These are phyloP conservation scores for Ciborinia camelliae DNA, from an alignment of 2,329 filamentous ascomycete species.

Conservation along the genomic window DNA sequence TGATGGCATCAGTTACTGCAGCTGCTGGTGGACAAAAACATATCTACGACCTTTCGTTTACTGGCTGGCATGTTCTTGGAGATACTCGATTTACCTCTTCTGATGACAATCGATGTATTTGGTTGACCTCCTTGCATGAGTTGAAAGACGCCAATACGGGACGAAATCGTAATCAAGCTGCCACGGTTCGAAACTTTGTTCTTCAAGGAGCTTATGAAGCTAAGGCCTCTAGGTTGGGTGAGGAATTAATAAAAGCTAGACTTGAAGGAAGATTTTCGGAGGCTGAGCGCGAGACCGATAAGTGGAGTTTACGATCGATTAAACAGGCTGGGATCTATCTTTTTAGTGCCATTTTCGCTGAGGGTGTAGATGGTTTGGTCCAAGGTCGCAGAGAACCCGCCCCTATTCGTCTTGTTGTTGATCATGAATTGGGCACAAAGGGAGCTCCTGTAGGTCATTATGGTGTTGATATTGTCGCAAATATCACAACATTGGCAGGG, in stretches of 20 bases:
- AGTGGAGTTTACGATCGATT: conserved; percentile 75
- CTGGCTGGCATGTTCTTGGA: conserved; percentile 66
- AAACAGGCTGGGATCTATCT: conserved; percentile 58
- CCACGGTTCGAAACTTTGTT: conserved; percentile 65
- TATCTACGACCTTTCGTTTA: conserved; percentile 69
- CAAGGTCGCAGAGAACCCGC: conserved; percentile 66
- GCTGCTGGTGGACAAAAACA: conserved; percentile 56
- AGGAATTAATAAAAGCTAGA: conserved; percentile 82
- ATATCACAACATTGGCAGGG: conserved; percentile 52
- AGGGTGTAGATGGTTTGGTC: conserved; percentile 58
- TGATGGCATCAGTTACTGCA: conserved; percentile 62
- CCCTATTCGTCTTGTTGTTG: conserved; percentile 68
- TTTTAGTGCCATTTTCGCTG: conserved; percentile 69
- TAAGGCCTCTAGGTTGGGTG: conserved; percentile 70
- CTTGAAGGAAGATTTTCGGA: conserved; percentile 84
- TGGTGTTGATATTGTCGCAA: conserved; percentile 68
- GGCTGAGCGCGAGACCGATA: conserved; percentile 72
- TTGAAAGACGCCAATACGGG: conserved; percentile 54
- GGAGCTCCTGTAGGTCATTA: conserved; percentile 63
- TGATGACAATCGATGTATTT: conserved; percentile 59
- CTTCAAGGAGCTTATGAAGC: conserved; percentile 75
- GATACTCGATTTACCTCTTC: conserved; percentile 73
- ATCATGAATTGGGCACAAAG: conserved; percentile 64
- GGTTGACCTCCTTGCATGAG: conserved; percentile 63
- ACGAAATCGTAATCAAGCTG: conserved; percentile 47